These are phyloP conservation scores for Circinella minor DNA, from an alignment of 371 early-diverging fungal genomes.

Conservation along the genomic window DNA sequence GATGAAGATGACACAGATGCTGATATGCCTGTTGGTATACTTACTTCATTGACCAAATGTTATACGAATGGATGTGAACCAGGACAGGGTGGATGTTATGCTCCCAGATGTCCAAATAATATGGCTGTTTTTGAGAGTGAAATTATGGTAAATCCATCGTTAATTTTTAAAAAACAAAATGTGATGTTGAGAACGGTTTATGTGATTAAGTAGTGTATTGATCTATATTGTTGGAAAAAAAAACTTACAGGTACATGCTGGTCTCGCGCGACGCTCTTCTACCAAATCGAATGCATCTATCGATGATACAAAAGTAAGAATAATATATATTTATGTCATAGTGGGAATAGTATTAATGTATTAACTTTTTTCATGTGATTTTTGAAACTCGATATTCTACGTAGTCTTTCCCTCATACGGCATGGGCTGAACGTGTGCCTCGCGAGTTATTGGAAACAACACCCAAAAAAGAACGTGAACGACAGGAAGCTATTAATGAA, in stretches of 20 bases:
- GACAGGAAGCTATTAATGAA: slow-evolving; percentile 95
- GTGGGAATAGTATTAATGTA: no score
- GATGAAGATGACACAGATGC: slow-evolving; percentile 35
- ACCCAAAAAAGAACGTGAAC: slow-evolving; percentile 77
- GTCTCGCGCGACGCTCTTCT: slow-evolving; percentile 23
- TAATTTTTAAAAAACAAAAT: no score
- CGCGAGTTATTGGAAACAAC: slow-evolving; percentile 72
- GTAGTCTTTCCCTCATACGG: slow-evolving; percentile 36
- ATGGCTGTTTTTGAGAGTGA: slow-evolving; percentile 23
- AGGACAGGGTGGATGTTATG: slow-evolving; percentile 45
- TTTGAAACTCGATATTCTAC: neutral
- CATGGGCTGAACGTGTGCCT: slow-evolving; percentile 76
- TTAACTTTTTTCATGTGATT: no score
- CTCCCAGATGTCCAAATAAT: slow-evolving; percentile 47
- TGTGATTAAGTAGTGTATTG: no score
- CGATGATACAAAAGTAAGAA: slow-evolving; percentile 23
- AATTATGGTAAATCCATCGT: slow-evolving; percentile 20
- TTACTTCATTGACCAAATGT: slow-evolving; percentile 37
- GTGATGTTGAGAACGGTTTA: no score
- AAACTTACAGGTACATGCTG: slow-evolving; percentile 12
- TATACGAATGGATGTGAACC: slow-evolving; percentile 40
- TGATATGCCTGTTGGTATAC: slow-evolving; percentile 38
- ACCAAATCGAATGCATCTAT: slow-evolving; percentile 20
- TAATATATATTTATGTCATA: no score
- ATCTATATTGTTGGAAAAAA: no score